Evolutionary conservation across 257 asterid species (phyloP).

Genomic region (Plantago ovata): DNA sequence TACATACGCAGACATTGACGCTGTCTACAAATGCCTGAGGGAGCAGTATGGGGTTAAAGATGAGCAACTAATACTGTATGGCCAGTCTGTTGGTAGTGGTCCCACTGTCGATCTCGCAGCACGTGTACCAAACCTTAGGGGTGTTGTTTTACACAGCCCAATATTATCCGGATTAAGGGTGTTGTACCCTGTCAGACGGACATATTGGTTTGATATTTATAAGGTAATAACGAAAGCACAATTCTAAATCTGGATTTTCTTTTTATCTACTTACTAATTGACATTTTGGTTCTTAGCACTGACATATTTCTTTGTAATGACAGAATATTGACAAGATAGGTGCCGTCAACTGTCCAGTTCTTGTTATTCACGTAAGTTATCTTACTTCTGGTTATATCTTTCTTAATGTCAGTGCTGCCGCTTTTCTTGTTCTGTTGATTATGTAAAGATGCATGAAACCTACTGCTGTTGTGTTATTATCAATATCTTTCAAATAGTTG

Average conservation of each 20-base stretch:
- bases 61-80: slow-evolving; percentile 85
- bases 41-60: slow-evolving; percentile 92
- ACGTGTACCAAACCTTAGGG: slow-evolving; percentile 79
- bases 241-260: slow-evolving; percentile 8
- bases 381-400: slow-evolving; percentile 10
- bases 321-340: slow-evolving; percentile 99
- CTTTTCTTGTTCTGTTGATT: slow-evolving; percentile 8
- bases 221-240: slow-evolving; percentile 47
- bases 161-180: slow-evolving; percentile 95
- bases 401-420: background rate
- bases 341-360: slow-evolving; percentile 77
- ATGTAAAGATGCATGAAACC: background rate
- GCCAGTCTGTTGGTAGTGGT: slow-evolving; percentile 99
- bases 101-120: slow-evolving; percentile 97
- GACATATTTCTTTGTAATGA: slow-evolving; percentile 25
- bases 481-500: too few relatives aligned
- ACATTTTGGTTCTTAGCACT: slow-evolving; percentile 15
- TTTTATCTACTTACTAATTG: slow-evolving; percentile 18
- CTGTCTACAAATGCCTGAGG: slow-evolving; percentile 94
- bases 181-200: slow-evolving; percentile 86
- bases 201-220: slow-evolving; percentile 97
- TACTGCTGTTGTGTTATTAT: too few relatives aligned
- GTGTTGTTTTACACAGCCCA: slow-evolving; percentile 95
- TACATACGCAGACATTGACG: slow-evolving; percentile 97
- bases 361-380: slow-evolving; percentile 91